Evolutionary conservation across 331 rosid genomes (phyloP).

Genomic region (Spiraea crenata): DNA sequence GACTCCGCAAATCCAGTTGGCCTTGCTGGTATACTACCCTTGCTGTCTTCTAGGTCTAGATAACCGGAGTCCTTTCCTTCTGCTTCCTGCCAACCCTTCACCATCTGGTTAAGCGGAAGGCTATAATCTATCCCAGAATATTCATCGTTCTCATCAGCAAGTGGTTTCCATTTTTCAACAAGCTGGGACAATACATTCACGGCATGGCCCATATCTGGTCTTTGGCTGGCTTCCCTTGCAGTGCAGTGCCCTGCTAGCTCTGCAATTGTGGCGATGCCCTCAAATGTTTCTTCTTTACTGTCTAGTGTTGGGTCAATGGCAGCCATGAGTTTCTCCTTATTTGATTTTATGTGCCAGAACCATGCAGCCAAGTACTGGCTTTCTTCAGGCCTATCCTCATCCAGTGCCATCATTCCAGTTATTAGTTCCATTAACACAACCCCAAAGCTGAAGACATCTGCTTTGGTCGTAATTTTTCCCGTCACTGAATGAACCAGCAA

Average conservation of each 20-base stretch:
- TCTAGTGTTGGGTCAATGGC: constrained; percentile 79
- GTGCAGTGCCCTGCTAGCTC: constrained; percentile 97
- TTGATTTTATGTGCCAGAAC: constrained; percentile 94
- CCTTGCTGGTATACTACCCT: constrained; percentile 90
- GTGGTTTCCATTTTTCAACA: constrained; percentile 92
- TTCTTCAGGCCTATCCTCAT: constrained; percentile 81
- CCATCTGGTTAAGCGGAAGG: constrained; percentile 92
- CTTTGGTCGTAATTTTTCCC: constrained; percentile 97
- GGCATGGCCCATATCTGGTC: constrained; percentile 96
- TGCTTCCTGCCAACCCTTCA: constrained; percentile 94
- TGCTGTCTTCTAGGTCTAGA: constrained; percentile 70
- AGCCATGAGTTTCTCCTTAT: constrained; percentile 69
- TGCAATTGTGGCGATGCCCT: constrained; percentile 56
- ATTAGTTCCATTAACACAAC: constrained; percentile 91
- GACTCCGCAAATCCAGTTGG: constrained; percentile 91
- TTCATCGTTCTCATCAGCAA: constrained; percentile 67
- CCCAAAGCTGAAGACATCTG: constrained; percentile 93
- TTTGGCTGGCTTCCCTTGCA: constrained; percentile 86
- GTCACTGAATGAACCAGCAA: constrained; percentile 62
- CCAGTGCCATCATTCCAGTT: constrained; percentile 93
- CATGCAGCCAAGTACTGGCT: constrained; percentile 89
- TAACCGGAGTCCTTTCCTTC: constrained; percentile 80
- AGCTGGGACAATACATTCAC: constrained; percentile 80
- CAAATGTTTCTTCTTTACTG: constrained; percentile 65
- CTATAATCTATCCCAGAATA: constrained; percentile 86